Base-by-base conservation (phyloP, 257 asterid genomes). In the Osmanthus fragrans region DNA sequence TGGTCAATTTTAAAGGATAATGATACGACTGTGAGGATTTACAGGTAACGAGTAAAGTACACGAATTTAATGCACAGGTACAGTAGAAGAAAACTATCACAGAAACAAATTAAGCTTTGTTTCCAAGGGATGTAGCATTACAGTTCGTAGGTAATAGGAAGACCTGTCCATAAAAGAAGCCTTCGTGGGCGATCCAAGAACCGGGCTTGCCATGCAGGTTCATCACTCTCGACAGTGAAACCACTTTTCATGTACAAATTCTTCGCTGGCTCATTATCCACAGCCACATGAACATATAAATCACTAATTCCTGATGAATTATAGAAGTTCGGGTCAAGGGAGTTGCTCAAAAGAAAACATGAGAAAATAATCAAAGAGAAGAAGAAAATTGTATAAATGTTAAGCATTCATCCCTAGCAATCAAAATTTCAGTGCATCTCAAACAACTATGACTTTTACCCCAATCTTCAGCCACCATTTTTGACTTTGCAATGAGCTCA, bases 171-270 rank as follows among this genome's bases (percentile, higher is more conserved):
- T 73, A 95, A 76, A 45, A 95, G 94, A 85, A 91, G 90, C 86
- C 99, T 86, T 69, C 96, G 81, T 25, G 97, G 97, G 63, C 99
- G 94, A 84, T 91, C 99, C 47, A 90, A 74, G 73, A 89, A 95
- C 91, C 98, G 82, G 19, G 99, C 99, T 90, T 89, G 92, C 97
- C 96, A 91, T 4, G 99, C 96, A 68, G 98, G 96, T 81, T 95
- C 99, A 19, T 95, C 99, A 0, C 88, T 91, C 88, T 95, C 98
- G 0, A 73, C 47, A n/a, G 84, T 84, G 84, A 95, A 95, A 54
- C 98, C 97, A 81, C 98, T 83, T 83, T 95, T 95, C 73, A 82
- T 21, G 90, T 95, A 95, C 54, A 95, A 86, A 74, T 89, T 93
- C 85, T 86, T 88, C 13, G 99, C 98, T 36, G 97, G 84, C 80